phyloP scores from a whole-genome alignment of 2,329 filamentous ascomycete genomes.

The Drechslerella stenobrocha region DNA sequence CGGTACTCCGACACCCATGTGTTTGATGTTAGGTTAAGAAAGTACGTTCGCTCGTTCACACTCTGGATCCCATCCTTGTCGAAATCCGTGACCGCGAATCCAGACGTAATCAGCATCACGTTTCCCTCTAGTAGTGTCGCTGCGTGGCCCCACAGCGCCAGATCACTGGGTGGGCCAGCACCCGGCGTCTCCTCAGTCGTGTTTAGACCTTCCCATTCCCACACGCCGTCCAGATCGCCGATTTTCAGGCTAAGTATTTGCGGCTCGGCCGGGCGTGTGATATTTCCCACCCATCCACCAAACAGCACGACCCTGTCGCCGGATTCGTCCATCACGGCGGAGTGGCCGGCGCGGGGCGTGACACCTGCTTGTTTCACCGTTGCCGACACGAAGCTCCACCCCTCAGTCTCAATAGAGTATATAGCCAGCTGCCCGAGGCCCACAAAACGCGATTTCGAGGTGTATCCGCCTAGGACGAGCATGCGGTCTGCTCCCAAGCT shows the following conservation, averaged over 20 bases:
- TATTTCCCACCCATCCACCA: slow-evolving; percentile 90
- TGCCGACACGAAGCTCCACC: slow-evolving; percentile 49
- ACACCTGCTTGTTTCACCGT: slow-evolving; percentile 56
- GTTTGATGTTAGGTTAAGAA: slow-evolving; percentile 65
- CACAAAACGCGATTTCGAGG: slow-evolving; percentile 47
- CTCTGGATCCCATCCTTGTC: slow-evolving; percentile 55
- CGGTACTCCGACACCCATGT: slow-evolving; percentile 57
- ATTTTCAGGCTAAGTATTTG: slow-evolving; percentile 78
- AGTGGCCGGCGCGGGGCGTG: slow-evolving; percentile 86
- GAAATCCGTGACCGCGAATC: slow-evolving; percentile 60
- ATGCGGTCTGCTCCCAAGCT: slow-evolving; percentile 14
- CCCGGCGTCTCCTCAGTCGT: slow-evolving; percentile 53
- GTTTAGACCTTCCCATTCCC: slow-evolving; percentile 70
- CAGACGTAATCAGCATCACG: slow-evolving; percentile 70
- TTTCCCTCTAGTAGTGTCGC: slow-evolving; percentile 68
- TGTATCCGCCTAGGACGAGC: slow-evolving; percentile 50
- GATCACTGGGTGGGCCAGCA: slow-evolving; percentile 56
- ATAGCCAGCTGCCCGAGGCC: slow-evolving; percentile 50
- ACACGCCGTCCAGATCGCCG: slow-evolving; percentile 72
- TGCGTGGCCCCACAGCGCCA: slow-evolving; percentile 66
- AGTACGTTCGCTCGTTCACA: slow-evolving; percentile 52
- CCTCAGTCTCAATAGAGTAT: slow-evolving; percentile 40
- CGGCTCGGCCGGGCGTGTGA: slow-evolving; percentile 73
- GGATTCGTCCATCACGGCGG: slow-evolving; percentile 76
- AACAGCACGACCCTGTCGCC: slow-evolving; percentile 76